Evolutionary conservation across 768 basidiomycete genomes (phyloP).

Genomic region (Boletus edulis): DNA sequence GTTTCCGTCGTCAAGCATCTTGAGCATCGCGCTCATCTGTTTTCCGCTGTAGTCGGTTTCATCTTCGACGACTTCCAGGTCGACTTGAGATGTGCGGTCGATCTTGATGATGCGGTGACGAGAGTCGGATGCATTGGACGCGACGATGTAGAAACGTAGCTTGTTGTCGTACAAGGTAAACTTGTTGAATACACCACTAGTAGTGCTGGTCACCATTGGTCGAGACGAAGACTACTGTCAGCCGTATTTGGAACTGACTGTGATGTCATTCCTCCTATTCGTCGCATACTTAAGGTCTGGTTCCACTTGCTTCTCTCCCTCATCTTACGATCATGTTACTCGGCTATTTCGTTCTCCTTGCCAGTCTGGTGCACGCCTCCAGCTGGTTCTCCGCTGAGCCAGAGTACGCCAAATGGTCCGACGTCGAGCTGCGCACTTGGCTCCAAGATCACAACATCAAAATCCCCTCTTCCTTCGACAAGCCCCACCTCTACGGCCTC

Average conservation of each 20-base stretch:
- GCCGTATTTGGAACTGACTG: slow-evolving; percentile 4
- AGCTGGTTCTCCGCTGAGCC: slow-evolving; percentile 46
- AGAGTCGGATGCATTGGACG: slow-evolving; percentile 84
- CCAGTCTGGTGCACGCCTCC: slow-evolving; percentile 43
- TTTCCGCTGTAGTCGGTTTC: slow-evolving; percentile 83
- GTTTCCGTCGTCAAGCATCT: slow-evolving; percentile 96
- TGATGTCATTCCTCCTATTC: slow-evolving; percentile 29
- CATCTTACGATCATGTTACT: slow-evolving; percentile 11
- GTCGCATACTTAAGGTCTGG: background rate
- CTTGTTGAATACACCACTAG: slow-evolving; percentile 53
- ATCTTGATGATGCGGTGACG: slow-evolving; percentile 92
- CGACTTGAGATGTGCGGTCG: slow-evolving; percentile 78
- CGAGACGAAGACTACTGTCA: background rate
- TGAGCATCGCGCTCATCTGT: slow-evolving; percentile 87
- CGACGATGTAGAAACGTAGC: slow-evolving; percentile 87
- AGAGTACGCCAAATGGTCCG: slow-evolving; percentile 56
- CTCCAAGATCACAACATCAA: slow-evolving; percentile 64
- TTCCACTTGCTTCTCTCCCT: background rate
- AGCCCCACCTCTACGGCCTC: slow-evolving; percentile 40
- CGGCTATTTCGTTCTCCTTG: slow-evolving; percentile 29
- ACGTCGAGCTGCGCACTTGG: slow-evolving; percentile 63
- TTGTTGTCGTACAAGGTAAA: slow-evolving; percentile 94
- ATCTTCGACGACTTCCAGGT: slow-evolving; percentile 81
- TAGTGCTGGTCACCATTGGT: background rate
- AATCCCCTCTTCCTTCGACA: slow-evolving; percentile 45